These are phyloP conservation scores for Vitis hybrid DNA, from an alignment of 177 flowering plant species.

Conservation along the genomic window DNA sequence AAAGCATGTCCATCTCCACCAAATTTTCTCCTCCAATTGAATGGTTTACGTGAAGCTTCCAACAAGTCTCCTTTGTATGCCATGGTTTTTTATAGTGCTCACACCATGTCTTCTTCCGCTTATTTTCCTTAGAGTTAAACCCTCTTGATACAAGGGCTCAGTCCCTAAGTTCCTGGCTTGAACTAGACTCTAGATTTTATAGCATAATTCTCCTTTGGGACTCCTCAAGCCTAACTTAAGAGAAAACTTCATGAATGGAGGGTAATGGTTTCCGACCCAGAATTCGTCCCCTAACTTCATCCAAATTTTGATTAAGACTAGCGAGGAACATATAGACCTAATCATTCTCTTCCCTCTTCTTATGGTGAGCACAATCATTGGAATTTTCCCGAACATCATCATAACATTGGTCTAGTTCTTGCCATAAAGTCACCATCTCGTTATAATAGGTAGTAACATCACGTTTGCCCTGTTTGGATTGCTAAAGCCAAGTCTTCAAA, in stretches of 20 bases:
- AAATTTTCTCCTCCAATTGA: neutral
- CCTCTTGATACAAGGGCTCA: neutral
- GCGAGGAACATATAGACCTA: no score
- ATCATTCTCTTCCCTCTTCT: neutral
- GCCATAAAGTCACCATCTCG: neutral
- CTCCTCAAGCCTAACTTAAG: conserved; percentile 1
- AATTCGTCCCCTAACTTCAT: no score
- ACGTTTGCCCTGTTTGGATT: neutral
- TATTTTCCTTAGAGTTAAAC: neutral
- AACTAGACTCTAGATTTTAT: no score
- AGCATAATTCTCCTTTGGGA: neutral
- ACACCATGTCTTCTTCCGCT: neutral
- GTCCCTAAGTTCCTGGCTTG: neutral
- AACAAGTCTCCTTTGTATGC: neutral
- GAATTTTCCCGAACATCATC: conserved; percentile 4
- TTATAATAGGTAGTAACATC: neutral
- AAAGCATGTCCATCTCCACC: neutral
- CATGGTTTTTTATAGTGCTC: conserved; percentile 4
- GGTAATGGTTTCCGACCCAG: no score
- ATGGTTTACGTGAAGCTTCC: neutral
- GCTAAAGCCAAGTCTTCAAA: neutral
- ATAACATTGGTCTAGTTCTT: neutral
- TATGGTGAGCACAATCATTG: neutral
- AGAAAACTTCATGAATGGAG: neutral
- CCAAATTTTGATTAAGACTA: no score